Evolutionary conservation across 495 filamentous ascomycete genomes (phyloP).

Genomic region (Penicillium subrubescens): DNA sequence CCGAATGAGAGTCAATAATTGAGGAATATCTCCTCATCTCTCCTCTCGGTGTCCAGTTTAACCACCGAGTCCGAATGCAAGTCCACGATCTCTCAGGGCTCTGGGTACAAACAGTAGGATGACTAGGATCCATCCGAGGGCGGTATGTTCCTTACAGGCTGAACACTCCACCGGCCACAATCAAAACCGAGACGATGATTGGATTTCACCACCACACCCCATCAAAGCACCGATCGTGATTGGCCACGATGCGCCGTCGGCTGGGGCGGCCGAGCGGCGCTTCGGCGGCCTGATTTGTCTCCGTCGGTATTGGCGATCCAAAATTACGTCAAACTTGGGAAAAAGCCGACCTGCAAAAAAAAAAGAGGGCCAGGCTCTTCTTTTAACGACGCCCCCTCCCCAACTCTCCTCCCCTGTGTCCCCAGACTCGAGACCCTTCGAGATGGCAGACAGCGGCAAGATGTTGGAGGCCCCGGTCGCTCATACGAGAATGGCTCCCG

Average conservation of each 20-base stretch:
- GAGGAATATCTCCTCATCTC: neutral
- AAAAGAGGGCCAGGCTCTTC: conserved; percentile 5
- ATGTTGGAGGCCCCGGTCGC: conserved; percentile 37
- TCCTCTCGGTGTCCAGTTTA: conserved; percentile 17
- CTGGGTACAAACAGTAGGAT: neutral
- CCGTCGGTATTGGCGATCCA: conserved; percentile 33
- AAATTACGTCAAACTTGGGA: conserved; percentile 32
- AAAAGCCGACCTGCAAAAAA: conserved; percentile 22
- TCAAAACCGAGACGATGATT: conserved; percentile 44
- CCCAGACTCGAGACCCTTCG: conserved; percentile 32
- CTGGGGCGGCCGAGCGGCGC: conserved; percentile 25
- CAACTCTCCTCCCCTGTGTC: conserved; percentile 12
- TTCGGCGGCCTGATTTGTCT: conserved; percentile 46
- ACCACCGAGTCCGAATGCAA: neutral
- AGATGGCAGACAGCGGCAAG: conserved; percentile 46
- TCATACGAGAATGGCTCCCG: conserved; percentile 26
- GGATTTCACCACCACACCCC: conserved; percentile 12
- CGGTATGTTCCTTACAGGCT: conserved; percentile 24
- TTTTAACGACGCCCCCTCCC: conserved; percentile 7
- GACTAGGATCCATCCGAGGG: neutral
- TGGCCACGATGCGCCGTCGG: conserved; percentile 19
- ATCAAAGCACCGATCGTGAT: conserved; percentile 12
- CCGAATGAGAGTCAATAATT: neutral
- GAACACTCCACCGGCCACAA: conserved; percentile 1
- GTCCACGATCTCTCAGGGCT: neutral